Base-by-base conservation (phyloP, 1,139 yeast genomes). In the Starmera stellimalicola region DNA sequence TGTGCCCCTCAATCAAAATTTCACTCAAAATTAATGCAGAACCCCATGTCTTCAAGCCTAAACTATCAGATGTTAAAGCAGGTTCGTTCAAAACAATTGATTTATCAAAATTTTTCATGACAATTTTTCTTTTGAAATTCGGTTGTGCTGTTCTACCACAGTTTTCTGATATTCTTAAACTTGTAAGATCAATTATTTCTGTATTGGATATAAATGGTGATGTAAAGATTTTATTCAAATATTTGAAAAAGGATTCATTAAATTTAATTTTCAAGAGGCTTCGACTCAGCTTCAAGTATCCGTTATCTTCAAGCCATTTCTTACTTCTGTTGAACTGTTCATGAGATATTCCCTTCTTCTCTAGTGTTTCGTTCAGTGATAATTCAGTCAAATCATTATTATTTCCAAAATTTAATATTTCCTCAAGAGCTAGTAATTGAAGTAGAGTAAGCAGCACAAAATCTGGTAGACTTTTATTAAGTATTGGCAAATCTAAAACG, bases 11-110 rank as follows among this genome's bases (percentile, higher is more conserved):
- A 14, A 43, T 39, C 20, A 31, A 45, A 4, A 78, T 57, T 34
- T 73, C 69, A 2, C 93, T 69, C 16, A 91, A 59, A 2, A 84
- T 67, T 22, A 83, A 60, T 0, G 96, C 76, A 0, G 96, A 81
- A 0, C 97, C 98, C 98, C 98, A 91, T 0, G 98, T 91, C 44
- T 88, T 87, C 52, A 85, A 66, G 0, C 98, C 98, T 22, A 91
- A 60, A 42, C 81, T 82, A 54, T 91, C 98, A 32, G 75, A 73
- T 0, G 95, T 84, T 40, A 91, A 60, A 0, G 94, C 76, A 0
- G 97, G 97, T 52, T 91, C 98, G 38, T 69, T 68, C 23, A 91
- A 56, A 18, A 52, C 44, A 1, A 83, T 66, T 15, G 45, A 50
- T 2, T 43, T 43, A 1, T 44, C 43, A 30, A 71, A 51, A 16